Evolutionary conservation across 1,139 yeast species (phyloP), one percentile per base, ranked within the genome.

Genomic region (Yamadazyma triangularis): DNA sequence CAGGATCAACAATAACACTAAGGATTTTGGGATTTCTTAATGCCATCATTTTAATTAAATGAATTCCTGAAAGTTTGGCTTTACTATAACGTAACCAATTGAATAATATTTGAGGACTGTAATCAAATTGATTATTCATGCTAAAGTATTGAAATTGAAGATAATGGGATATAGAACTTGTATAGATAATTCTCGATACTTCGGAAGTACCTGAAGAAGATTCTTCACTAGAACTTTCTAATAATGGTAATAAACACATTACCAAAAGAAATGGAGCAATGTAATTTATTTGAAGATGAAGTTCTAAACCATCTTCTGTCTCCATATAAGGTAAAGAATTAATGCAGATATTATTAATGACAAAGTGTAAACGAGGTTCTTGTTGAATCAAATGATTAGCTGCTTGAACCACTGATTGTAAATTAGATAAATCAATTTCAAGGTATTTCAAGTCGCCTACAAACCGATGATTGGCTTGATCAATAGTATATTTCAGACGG

Each of bases 41-140:
- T 0, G 91, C 75, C 24, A 87, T 53, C 57, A 79, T 69, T 44
- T 78, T 77, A 47, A 80, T 73, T 42, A 79, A 72, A 45, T 86
- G 95, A 27, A 87, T 84, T 1, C 85, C 84, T 0, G 88, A 85
- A 1, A 85, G 75, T 51, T 87, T 87, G 9, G 94, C 84, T 57
- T 79, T 61, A 0, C 87, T 89, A 46, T 84, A 88, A 26, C 96
- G 64, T 35, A 85, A 60, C 83, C 91, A 80, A 1, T 91, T 79
- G 56, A 82, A 85, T 2, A 84, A 27, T 22, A 79, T 63, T 44
- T 79, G 73, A 3, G 95, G 95, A 25, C 50, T 52, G 47, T 68
- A 70, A 42, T 81, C 64, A 55, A 79, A 79, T n/a, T 64, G 61
- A 32, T 66, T 62, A 36, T 64, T 58, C 49, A 81, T 57, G 29